These are phyloP conservation scores for Aspergillus baeticus DNA, from an alignment of 495 filamentous ascomycete species.

Conservation along the genomic window DNA sequence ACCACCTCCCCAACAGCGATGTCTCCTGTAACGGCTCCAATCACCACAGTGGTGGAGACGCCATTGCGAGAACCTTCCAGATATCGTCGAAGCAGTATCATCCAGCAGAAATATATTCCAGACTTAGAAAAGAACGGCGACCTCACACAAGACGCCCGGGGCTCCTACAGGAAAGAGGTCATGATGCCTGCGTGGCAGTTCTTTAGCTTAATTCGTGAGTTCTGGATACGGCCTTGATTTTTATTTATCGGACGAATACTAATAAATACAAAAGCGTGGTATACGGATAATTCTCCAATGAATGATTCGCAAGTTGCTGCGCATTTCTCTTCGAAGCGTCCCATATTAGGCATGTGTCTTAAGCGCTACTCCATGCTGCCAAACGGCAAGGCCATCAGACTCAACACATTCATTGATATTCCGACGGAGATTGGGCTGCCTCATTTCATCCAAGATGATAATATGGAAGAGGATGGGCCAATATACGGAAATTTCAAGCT, in stretches of 20 bases:
- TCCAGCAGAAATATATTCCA: constrained; percentile 57
- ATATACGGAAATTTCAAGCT: constrained; percentile 84
- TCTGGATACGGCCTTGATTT: background rate
- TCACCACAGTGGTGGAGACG: constrained; percentile 31
- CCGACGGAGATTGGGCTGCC: constrained; percentile 85
- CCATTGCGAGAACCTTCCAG: constrained; percentile 21
- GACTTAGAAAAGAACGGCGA: constrained; percentile 34
- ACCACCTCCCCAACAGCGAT: constrained; percentile 36
- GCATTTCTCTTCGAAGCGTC: constrained; percentile 71
- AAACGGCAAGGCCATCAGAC: constrained; percentile 63
- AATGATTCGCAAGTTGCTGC: constrained; percentile 68
- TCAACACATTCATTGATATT: constrained; percentile 84
- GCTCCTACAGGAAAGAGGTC: constrained; percentile 71
- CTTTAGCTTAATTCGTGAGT: constrained; percentile 80
- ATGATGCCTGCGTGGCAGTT: constrained; percentile 99
- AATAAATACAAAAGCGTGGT: constrained; percentile 52
- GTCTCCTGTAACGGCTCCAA: constrained; percentile 31
- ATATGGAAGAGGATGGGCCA: constrained; percentile 59
- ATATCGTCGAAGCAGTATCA: constrained; percentile 58
- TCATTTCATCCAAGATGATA: constrained; percentile 84
- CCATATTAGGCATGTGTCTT: constrained; percentile 85
- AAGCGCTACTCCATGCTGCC: constrained; percentile 82
- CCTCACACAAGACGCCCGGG: constrained; percentile 30
- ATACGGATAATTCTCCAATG: constrained; percentile 68
- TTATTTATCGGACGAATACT: constrained; percentile 24